Conservation (phyloP, 192 early-diverging fungal species). For the Rhizoclosmatium sp. region DNA sequence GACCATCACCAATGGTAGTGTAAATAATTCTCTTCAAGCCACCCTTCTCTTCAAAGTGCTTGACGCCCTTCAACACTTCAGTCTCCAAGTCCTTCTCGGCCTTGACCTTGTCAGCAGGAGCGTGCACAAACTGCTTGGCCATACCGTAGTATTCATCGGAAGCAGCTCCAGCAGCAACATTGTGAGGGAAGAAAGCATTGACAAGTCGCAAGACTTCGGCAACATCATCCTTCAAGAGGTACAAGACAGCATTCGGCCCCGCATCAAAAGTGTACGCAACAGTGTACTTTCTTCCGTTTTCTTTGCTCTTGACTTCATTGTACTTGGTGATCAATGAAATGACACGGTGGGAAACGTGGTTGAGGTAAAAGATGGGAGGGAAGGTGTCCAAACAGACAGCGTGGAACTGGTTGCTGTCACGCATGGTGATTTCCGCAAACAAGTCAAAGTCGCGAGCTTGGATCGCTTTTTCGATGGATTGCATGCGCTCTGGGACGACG, state of each 20-base stretch:
- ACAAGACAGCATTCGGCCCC: slow-evolving; percentile 98
- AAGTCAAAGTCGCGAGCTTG: slow-evolving; percentile 79
- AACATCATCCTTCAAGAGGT: slow-evolving; percentile 82
- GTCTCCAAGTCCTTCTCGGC: slow-evolving; percentile 45
- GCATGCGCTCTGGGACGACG: slow-evolving; percentile 93
- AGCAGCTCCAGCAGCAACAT: slow-evolving; percentile 6
- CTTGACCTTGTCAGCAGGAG: slow-evolving; percentile 15
- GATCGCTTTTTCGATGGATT: slow-evolving; percentile 89
- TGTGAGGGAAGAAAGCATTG: slow-evolving; percentile 82
- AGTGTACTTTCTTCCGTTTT: slow-evolving; percentile 57
- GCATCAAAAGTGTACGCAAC: slow-evolving; percentile 99
- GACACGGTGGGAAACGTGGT: slow-evolving; percentile 91
- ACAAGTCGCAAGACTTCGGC: slow-evolving; percentile 85
- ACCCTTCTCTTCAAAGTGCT: slow-evolving; percentile 57
- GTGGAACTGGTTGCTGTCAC: slow-evolving; percentile 99
- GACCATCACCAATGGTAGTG: slow-evolving; percentile 91
- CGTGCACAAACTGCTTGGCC: slow-evolving; percentile 34
- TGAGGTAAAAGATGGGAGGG: slow-evolving; percentile 98
- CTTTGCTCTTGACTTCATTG: slow-evolving; percentile 61
- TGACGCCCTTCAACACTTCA: slow-evolving; percentile 57
- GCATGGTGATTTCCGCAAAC: slow-evolving; percentile 97
- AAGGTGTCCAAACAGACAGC: slow-evolving; percentile 98
- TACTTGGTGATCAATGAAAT: slow-evolving; percentile 85
- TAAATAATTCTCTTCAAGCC: slow-evolving; percentile 88
- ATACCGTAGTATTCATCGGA: slow-evolving; percentile 57